phyloP scores from a whole-genome alignment of 2,329 filamentous ascomycete genomes.

The Trichoderma sp. region DNA sequence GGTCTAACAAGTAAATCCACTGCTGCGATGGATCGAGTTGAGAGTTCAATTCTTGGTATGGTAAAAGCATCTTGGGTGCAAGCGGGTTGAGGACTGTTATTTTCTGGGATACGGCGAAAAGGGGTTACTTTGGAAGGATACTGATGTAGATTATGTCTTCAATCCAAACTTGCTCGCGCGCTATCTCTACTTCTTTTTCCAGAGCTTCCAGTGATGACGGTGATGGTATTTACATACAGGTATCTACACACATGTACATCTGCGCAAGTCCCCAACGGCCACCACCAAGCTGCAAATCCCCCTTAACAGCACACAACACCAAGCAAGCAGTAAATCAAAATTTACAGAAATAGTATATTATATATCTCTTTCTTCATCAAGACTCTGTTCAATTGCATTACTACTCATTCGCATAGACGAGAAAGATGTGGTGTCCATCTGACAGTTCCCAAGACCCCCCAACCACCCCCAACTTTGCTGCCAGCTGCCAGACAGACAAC shows the following conservation, averaged over 20 bases:
- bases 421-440: not conserved
- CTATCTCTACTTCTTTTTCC: not conserved
- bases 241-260: not conserved
- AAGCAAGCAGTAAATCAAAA: not conserved
- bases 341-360: not conserved
- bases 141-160: not conserved
- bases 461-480: not conserved
- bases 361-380: no score
- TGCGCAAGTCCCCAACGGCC: not conserved
- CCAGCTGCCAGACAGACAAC: slow-evolving; percentile 19
- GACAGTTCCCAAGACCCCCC: not conserved
- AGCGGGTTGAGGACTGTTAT: not conserved
- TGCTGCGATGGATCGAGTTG: not conserved
- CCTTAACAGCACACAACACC: not conserved
- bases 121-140: not conserved
- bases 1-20: not conserved
- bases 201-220: not conserved
- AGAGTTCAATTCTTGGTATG: not conserved
- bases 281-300: not conserved
- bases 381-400: not conserved
- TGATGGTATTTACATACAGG: not conserved
- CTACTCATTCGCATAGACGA: not conserved
- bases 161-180: not conserved
- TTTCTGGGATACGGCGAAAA: not conserved
- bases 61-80: not conserved